phyloP scores from a whole-genome alignment of 2,329 filamentous ascomycete genomes.

The Sphaerulina vaccinii region DNA sequence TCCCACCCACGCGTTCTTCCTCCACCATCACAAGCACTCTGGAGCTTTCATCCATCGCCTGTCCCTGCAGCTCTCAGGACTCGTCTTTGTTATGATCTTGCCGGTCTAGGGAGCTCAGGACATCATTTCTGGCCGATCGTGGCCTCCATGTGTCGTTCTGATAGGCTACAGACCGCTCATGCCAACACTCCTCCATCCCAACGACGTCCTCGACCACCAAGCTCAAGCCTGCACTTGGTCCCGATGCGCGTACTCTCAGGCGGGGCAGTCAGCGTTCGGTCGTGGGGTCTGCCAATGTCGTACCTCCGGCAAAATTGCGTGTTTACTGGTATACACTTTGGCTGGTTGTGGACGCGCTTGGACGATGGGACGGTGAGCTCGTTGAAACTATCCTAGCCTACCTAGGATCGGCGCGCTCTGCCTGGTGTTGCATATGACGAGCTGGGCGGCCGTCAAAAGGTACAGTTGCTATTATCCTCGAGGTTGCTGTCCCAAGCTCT shows the following conservation, averaged over 20 bases:
- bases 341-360: slow-evolving; percentile 1
- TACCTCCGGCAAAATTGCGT: slow-evolving; percentile 13
- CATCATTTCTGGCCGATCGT: slow-evolving; percentile 10
- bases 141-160: slow-evolving; percentile 17
- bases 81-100: slow-evolving; percentile 12
- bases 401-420: slow-evolving; percentile 9
- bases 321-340: slow-evolving; percentile 9
- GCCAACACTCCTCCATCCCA: slow-evolving; percentile 5
- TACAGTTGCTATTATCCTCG: slow-evolving; percentile 11
- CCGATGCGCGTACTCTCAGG: slow-evolving; percentile 5
- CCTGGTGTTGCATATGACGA: slow-evolving; percentile 4
- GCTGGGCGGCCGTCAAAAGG: not conserved
- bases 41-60: not conserved
- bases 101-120: slow-evolving; percentile 4
- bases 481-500: slow-evolving; percentile 3
- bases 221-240: slow-evolving; percentile 11
- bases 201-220: slow-evolving; percentile 10
- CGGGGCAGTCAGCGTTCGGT: slow-evolving; percentile 11
- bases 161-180: slow-evolving; percentile 16
- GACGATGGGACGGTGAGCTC: slow-evolving; percentile 4
- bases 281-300: slow-evolving; percentile 14
- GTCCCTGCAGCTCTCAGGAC: slow-evolving; percentile 13
- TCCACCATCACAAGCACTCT: not conserved
- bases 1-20: not conserved
- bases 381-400: slow-evolving; percentile 3